Conservation (phyloP, 2,329 filamentous ascomycete genomes). For the Venturia effusa region DNA sequence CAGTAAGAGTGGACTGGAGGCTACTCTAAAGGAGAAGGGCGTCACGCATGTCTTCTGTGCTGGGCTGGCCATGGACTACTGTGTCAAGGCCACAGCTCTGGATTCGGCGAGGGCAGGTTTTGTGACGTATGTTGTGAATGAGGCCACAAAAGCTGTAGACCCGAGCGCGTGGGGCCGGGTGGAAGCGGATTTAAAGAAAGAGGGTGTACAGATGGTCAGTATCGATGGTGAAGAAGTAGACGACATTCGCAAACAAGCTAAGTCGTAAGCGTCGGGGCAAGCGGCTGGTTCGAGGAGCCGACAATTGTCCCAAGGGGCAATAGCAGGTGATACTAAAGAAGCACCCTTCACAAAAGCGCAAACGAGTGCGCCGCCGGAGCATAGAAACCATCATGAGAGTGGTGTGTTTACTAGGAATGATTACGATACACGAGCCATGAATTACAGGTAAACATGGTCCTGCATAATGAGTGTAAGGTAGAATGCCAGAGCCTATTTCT, state of each 20-base stretch:
- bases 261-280: background rate
- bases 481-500: too few relatives aligned
- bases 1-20: constrained; percentile 50
- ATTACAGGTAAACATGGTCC: too few relatives aligned
- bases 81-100: constrained; percentile 70
- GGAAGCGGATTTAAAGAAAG: constrained; percentile 42
- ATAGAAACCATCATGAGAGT: too few relatives aligned
- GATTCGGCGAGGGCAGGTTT: constrained; percentile 72
- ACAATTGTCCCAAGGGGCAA: background rate
- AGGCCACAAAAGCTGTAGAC: constrained; percentile 67
- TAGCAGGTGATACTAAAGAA: too few relatives aligned
- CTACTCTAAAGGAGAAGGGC: constrained; percentile 41
- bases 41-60: constrained; percentile 77
- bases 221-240: constrained; percentile 46
- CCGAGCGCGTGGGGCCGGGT: constrained; percentile 45
- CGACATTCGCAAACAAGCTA: background rate
- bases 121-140: constrained; percentile 61
- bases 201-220: constrained; percentile 53
- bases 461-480: too few relatives aligned
- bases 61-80: constrained; percentile 82
- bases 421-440: too few relatives aligned
- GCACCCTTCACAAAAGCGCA: too few relatives aligned
- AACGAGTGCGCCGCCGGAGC: too few relatives aligned
- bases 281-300: background rate
- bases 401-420: too few relatives aligned